phyloP scores from a whole-genome alignment of 1,139 yeast species.

The Hyphopichia fennica region DNA sequence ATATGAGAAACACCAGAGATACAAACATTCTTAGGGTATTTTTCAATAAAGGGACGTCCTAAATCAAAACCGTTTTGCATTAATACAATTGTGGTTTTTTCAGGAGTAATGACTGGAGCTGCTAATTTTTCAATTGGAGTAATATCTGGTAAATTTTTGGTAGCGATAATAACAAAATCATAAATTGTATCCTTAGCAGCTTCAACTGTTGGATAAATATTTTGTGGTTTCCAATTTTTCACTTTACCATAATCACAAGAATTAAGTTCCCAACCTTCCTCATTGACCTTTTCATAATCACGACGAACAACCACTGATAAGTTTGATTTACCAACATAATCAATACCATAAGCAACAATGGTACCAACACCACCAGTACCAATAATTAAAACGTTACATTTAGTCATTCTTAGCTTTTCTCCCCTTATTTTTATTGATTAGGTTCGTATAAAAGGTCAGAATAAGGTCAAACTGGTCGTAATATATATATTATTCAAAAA shows the following conservation, averaged over 20 bases:
- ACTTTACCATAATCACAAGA: conserved; percentile 18
- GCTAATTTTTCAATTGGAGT: conserved; percentile 14
- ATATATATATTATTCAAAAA: no score
- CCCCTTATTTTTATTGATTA: no score
- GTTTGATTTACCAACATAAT: conserved; percentile 3
- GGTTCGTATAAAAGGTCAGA: no score
- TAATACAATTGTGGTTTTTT: conserved; percentile 20
- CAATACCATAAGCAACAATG: conserved; percentile 18
- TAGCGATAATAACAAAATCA: conserved; percentile 17
- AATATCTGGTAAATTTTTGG: conserved; percentile 20
- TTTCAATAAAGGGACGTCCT: conserved; percentile 45
- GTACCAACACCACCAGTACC: conserved; percentile 24
- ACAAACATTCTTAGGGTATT: conserved; percentile 43
- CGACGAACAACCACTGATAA: conserved; percentile 16
- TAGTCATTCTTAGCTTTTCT: no score
- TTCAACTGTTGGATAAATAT: conserved; percentile 11
- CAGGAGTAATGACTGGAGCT: conserved; percentile 12
- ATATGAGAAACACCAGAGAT: conserved; percentile 29
- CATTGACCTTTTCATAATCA: conserved; percentile 14
- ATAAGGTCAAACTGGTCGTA: no score
- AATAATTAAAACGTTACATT: conserved; percentile 15
- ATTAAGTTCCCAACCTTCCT: conserved; percentile 15
- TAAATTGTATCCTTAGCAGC: conserved; percentile 7
- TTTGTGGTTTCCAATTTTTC: conserved; percentile 11
- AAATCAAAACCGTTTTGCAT: conserved; percentile 33